Evolutionary conservation across 179 eudicot species (phyloP).

Genomic region (Vitellaria paradoxa): DNA sequence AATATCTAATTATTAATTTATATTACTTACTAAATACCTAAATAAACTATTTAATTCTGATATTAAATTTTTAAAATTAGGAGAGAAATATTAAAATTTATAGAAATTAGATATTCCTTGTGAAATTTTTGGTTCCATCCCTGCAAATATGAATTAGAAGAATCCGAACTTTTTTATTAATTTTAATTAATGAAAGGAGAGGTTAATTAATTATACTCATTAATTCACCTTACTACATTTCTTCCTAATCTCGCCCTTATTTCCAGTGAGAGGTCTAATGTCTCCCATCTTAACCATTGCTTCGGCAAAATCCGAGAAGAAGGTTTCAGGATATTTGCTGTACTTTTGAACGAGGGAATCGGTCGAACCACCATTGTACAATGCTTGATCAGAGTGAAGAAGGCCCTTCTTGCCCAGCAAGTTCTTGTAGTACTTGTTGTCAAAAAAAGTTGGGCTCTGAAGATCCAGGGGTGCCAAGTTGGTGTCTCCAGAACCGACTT

Average conservation of each 20-base stretch:
- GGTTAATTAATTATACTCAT: too few relatives aligned
- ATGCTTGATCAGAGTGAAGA: constrained; percentile 57
- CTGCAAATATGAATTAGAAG: too few relatives aligned
- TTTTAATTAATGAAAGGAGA: too few relatives aligned
- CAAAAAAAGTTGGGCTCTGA: constrained; percentile 47
- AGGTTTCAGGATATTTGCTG: constrained; percentile 23
- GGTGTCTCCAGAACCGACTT: constrained; percentile 50
- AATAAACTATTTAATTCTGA: too few relatives aligned
- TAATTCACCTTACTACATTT: constrained; percentile 28
- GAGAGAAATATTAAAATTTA: too few relatives aligned
- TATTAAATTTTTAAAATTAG: too few relatives aligned
- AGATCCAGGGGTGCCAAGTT: constrained; percentile 54
- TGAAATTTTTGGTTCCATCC: too few relatives aligned
- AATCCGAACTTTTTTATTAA: too few relatives aligned
- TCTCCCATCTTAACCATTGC: too few relatives aligned
- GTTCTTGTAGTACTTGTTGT: constrained; percentile 47
- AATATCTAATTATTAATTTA: too few relatives aligned
- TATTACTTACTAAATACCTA: too few relatives aligned
- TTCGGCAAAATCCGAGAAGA: constrained; percentile 37
- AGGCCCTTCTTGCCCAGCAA: constrained; percentile 40
- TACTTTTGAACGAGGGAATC: constrained; percentile 42
- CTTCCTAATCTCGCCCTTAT: constrained; percentile 51
- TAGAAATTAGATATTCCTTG: too few relatives aligned
- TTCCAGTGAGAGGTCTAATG: constrained; percentile 51
- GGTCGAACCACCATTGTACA: constrained; percentile 55